Conservation (phyloP, 164 flowering plant species). For the Buxus sempervirens region DNA sequence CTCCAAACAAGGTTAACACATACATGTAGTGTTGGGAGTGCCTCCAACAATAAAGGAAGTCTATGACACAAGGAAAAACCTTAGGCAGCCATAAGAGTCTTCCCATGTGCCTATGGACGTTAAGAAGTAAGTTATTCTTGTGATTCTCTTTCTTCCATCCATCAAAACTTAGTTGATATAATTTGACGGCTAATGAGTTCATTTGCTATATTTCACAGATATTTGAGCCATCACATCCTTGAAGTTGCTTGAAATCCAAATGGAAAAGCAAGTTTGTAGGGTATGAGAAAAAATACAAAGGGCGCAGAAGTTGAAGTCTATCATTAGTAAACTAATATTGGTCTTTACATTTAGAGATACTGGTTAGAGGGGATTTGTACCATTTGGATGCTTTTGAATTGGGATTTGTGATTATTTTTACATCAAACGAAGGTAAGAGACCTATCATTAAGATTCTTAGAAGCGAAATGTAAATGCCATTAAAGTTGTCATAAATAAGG, state of each 20-base stretch:
- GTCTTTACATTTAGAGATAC: too few species aligned
- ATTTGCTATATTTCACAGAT: constrained; percentile 37
- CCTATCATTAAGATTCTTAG: too few species aligned
- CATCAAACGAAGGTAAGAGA: too few species aligned
- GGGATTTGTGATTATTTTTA: too few species aligned
- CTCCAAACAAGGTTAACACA: constrained; percentile 95
- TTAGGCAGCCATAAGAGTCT: constrained; percentile 88
- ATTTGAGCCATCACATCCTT: constrained; percentile 88
- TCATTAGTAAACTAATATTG: too few species aligned
- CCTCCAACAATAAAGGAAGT: constrained; percentile 93
- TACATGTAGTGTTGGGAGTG: constrained; percentile 94
- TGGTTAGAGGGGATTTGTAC: too few species aligned
- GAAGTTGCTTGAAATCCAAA: constrained; percentile 89
- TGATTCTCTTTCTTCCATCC: not conserved
- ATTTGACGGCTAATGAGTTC: not conserved
- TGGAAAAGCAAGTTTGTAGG: constrained; percentile 91
- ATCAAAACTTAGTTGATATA: not conserved
- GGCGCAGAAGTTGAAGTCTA: constrained; percentile 68
- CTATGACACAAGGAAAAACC: constrained; percentile 92
- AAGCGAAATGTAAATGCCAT: too few species aligned
- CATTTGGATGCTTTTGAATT: too few species aligned
- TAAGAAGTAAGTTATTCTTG: constrained; percentile 45
- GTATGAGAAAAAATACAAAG: constrained; percentile 87
- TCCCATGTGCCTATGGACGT: constrained; percentile 98
- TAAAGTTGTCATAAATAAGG: too few species aligned